Evolutionary conservation across 495 filamentous ascomycete genomes (phyloP).

Genomic region (Platismatia glauca): DNA sequence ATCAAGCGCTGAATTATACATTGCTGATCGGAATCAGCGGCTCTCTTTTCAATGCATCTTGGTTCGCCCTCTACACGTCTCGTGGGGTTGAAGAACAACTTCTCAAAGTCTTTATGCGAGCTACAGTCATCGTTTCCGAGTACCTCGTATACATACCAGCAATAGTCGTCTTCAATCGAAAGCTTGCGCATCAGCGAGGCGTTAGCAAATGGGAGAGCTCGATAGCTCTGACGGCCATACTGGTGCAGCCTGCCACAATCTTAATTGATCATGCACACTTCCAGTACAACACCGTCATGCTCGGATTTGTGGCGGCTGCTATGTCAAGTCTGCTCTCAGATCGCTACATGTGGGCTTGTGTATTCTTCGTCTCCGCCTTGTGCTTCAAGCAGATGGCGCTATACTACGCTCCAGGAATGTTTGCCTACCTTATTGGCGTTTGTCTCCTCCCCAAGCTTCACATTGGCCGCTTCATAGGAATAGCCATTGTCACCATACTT

Average conservation of each 20-base stretch:
- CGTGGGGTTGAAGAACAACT: conserved; percentile 68
- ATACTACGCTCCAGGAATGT: conserved; percentile 89
- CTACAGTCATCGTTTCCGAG: conserved; percentile 79
- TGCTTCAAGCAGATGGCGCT: conserved; percentile 99
- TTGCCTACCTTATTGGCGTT: conserved; percentile 80
- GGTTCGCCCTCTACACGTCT: conserved; percentile 83
- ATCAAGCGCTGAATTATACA: background rate
- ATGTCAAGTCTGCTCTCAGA: conserved; percentile 82
- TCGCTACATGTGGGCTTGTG: conserved; percentile 73
- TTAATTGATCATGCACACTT: conserved; percentile 98
- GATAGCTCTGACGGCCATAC: conserved; percentile 76
- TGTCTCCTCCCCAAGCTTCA: conserved; percentile 70
- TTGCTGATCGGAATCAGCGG: conserved; percentile 51
- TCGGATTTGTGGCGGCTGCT: conserved; percentile 75
- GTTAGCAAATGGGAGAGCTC: conserved; percentile 70
- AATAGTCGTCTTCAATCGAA: conserved; percentile 69
- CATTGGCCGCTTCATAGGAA: conserved; percentile 58
- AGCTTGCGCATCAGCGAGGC: conserved; percentile 60
- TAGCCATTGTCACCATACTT: conserved; percentile 60
- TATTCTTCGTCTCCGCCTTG: conserved; percentile 89
- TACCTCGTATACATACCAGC: conserved; percentile 85
- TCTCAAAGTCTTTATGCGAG: conserved; percentile 92
- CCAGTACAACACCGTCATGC: conserved; percentile 98
- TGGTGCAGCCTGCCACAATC: conserved; percentile 87
- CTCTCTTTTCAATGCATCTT: conserved; percentile 62